Evolutionary conservation across 1,284 basidiomycete genomes (phyloP), one percentile per base, ranked within the genome.

Genomic region (Moesziomyces parantarcticus): DNA sequence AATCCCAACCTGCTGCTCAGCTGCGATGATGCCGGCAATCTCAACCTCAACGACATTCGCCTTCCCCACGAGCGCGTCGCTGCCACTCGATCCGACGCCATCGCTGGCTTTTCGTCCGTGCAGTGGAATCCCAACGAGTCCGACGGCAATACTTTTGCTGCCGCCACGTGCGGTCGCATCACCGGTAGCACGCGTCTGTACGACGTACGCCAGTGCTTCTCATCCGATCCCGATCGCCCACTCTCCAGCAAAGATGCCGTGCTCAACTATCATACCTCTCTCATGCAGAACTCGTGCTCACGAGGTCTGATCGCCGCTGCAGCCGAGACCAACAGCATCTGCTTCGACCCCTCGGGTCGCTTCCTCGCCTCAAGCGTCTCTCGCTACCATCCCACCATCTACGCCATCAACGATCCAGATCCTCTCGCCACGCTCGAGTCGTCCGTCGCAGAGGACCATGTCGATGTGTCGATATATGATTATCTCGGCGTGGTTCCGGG

Each of bases 61-160:
- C 44, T 64, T 8, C 48, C 59, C 0, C 55, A 57, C 20, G 53
- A 60, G 9, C 29, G 46, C 26, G 54, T 70, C 4, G 46, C 50
- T 20, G 45, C 56, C 6, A 50, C 56, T 23, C 52, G 58, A 9
- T 58, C 56, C 26, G 55, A 58, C 25, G 52, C 50, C 11, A 47
- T 53, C 11, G 51, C 58, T 10, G 56, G 46, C 45, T 68, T 68
- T 21, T 58, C 63, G 9, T 67, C 69, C n/a, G 59, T 66, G 9
- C 60, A 67, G 22, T 72, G 59, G 59, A 66, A 66, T 21, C 69
- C 69, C 11, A 72, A 51, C 45, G 22, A 36, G 2, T 59, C 63
- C 7, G 69, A 72, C 26, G 69, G 69, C 34, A 72, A 72, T 34
- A 72, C 69, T 7, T 72, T 72, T 44, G 69, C 63, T 21, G 69